Percentiles rank a stretch among this genome's conserved stretches.
These are phyloP conservation scores for Lichenothelia convexa DNA, from an alignment of 495 filamentous ascomycete species.

Conservation along the genomic window DNA sequence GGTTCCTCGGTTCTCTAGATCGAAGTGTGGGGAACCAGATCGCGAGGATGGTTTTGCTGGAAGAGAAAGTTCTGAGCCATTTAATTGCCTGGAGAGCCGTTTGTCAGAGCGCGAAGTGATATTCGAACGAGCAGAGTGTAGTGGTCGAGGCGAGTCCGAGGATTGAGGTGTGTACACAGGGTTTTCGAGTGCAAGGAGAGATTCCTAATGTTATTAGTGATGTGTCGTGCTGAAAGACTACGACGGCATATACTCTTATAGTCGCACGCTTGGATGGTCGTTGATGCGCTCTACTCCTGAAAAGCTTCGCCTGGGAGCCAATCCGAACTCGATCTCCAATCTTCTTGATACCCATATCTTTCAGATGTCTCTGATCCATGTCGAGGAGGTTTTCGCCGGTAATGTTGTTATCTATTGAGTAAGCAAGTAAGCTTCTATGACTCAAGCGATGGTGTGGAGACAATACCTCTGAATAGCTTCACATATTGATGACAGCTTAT, in stretches of 20 bases:
- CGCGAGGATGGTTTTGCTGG: slow-evolving; percentile 39
- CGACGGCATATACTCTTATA: slow-evolving; percentile 44
- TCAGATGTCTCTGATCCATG: slow-evolving; percentile 87
- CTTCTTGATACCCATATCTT: slow-evolving; percentile 97
- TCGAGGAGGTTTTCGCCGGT: slow-evolving; percentile 92
- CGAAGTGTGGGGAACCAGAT: slow-evolving; percentile 51
- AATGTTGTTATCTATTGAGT: slow-evolving; percentile 62
- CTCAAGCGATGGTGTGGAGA: background rate
- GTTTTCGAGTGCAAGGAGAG: slow-evolving; percentile 48
- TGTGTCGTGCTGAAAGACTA: slow-evolving; percentile 2
- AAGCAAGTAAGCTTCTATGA: background rate
- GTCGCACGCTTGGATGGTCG: slow-evolving; percentile 59
- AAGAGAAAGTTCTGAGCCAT: slow-evolving; percentile 14
- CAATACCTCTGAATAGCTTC: slow-evolving; percentile 56
- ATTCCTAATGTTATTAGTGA: slow-evolving; percentile 34
- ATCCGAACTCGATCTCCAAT: slow-evolving; percentile 94
- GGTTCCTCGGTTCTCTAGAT: slow-evolving; percentile 29
- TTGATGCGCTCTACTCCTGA: slow-evolving; percentile 67
- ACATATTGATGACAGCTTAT: slow-evolving; percentile 91
- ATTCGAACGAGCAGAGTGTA: slow-evolving; percentile 28
- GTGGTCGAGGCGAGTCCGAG: slow-evolving; percentile 44
- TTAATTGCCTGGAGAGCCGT: slow-evolving; percentile 50
- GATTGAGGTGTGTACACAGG: slow-evolving; percentile 43
- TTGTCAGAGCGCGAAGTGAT: slow-evolving; percentile 41
- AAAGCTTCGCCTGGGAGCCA: slow-evolving; percentile 73